Evolutionary conservation across 2,329 filamentous ascomycete species (phyloP).

Genomic region (Arthroderma sp.): DNA sequence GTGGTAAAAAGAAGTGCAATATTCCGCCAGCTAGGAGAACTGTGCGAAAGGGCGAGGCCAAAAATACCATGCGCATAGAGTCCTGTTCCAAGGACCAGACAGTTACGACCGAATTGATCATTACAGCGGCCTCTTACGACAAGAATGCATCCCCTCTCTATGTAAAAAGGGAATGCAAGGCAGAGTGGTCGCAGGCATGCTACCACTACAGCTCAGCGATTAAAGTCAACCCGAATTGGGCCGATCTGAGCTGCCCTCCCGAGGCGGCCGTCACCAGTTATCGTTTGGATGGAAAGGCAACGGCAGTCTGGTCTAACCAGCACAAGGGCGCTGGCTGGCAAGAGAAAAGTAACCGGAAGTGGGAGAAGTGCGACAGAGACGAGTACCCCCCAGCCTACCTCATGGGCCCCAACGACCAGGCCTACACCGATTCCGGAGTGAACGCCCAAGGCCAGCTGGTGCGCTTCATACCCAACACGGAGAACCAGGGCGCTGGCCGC

Average conservation of each 20-base stretch:
- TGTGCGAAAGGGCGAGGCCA: neutral
- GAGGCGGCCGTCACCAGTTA: neutral
- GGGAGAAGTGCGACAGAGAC: neutral
- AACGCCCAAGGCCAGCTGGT: neutral
- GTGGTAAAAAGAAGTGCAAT: neutral
- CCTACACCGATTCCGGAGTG: neutral
- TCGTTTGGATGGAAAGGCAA: neutral
- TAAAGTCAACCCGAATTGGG: neutral
- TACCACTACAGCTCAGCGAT: neutral
- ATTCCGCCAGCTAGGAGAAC: neutral
- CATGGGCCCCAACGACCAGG: neutral
- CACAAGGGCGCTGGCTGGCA: neutral
- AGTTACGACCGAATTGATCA: neutral
- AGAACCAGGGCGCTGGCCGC: neutral
- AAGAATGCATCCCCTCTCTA: neutral
- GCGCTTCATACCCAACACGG: neutral
- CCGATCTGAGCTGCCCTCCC: neutral
- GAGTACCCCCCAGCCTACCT: neutral
- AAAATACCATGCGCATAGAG: neutral
- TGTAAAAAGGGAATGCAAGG: neutral
- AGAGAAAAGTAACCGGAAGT: neutral
- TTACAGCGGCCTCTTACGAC: neutral
- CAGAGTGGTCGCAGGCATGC: neutral
- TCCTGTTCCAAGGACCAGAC: neutral
- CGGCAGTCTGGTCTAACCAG: neutral